Evolutionary conservation across 1,284 basidiomycete genomes (phyloP).

Genomic region (Taiwanofungus camphoratus): DNA sequence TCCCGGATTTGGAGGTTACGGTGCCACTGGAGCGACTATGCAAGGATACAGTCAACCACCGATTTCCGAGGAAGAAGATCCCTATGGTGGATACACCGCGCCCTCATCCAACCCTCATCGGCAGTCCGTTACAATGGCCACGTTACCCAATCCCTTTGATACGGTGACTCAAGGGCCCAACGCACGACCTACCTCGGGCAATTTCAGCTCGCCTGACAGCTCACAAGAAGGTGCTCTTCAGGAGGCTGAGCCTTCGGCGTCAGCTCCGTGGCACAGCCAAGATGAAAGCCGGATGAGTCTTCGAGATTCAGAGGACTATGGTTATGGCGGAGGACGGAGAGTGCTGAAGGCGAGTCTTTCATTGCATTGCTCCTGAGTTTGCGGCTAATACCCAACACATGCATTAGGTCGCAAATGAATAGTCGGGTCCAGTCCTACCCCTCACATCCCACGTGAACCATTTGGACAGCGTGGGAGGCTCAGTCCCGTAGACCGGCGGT

Average conservation of each 20-base stretch:
- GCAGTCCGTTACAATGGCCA: constrained; percentile 11
- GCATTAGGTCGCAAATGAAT: constrained; percentile 18
- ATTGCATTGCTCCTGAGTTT: neutral
- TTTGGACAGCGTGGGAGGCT: too few relatives aligned
- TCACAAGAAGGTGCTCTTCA: constrained; percentile 24
- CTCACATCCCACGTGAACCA: too few relatives aligned
- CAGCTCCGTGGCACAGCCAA: constrained; percentile 6
- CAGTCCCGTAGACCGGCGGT: too few relatives aligned
- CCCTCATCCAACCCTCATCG: constrained; percentile 7
- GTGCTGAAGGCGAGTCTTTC: constrained; percentile 39
- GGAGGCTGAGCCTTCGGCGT: constrained; percentile 13
- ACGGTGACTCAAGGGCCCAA: constrained; percentile 10
- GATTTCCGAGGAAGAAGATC: constrained; percentile 7
- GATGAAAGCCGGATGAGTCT: constrained; percentile 26
- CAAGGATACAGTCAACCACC: too few relatives aligned
- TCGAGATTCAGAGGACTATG: constrained; percentile 35
- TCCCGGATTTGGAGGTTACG: too few relatives aligned
- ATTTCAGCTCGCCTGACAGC: constrained; percentile 24
- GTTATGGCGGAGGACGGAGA: constrained; percentile 28
- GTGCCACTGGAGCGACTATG: too few relatives aligned
- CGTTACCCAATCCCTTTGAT: constrained; percentile 13
- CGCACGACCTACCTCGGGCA: constrained; percentile 14
- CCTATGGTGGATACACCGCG: constrained; percentile 17
- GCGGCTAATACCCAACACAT: neutral
- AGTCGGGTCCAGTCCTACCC: too few relatives aligned